A percentile compares a stretch with the other conserved stretches of the same genome.
Conservation (phyloP, 2,329 filamentous ascomycete genomes). For the Alternaria brassicicola region DNA sequence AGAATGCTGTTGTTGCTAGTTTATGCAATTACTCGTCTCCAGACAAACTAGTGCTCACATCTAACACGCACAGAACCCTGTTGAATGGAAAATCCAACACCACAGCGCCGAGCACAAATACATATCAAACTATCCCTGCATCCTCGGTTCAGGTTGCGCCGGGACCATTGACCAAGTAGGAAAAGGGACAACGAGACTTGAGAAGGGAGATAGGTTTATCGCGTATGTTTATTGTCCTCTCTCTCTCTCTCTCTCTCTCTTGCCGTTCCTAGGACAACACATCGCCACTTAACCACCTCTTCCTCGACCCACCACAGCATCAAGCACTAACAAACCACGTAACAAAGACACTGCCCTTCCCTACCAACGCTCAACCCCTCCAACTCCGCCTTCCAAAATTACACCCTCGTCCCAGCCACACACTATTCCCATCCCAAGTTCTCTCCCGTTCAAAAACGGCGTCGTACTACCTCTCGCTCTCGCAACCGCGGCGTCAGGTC, state of each 20-base stretch:
- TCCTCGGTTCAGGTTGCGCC: neutral
- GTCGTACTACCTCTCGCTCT: neutral
- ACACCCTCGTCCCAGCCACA: neutral
- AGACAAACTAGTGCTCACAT: neutral
- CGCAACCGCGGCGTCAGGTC: neutral
- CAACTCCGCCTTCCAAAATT: neutral
- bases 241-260: neutral
- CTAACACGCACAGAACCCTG: neutral
- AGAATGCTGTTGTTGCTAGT: neutral
- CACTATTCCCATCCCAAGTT: neutral
- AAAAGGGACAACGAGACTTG: neutral
- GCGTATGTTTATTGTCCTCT: neutral
- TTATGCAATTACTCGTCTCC: neutral
- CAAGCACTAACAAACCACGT: fast-evolving
- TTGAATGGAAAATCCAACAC: neutral
- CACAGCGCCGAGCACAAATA: neutral
- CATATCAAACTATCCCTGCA: neutral
- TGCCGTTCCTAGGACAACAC: neutral
- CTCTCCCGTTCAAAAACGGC: neutral
- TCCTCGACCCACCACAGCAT: neutral
- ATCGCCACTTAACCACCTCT: neutral
- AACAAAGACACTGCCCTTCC: neutral
- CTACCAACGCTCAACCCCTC: neutral
- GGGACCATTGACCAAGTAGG: neutral
- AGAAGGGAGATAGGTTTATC: neutral